Base-by-base conservation (phyloP, 1,139 yeast genomes). In the Spathaspora jeffriesii region DNA sequence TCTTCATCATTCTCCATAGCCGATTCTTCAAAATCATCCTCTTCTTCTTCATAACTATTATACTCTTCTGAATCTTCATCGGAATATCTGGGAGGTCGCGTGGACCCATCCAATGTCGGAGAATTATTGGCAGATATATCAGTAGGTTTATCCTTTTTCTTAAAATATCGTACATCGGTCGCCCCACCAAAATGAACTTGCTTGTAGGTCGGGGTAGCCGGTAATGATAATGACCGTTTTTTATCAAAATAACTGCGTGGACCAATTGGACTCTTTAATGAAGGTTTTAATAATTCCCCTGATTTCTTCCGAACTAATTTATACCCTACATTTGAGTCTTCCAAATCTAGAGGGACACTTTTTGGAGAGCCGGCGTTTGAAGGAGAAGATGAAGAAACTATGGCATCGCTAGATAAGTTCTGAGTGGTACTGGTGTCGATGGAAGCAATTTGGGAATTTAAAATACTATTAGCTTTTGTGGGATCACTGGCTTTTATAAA, bases 221-320 rank as follows among this genome's bases (percentile, higher is more conserved):
- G 96, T 70, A 88, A 76, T 11, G 91, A 84, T 54, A 76, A 75
- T 30, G 77, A 61, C 47, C 88, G 68, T 20, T 64, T 64, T 40
- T 68, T 67, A 40, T 81, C 66, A 40, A 57, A 58, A 68, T 67
- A 49, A 70, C 78, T 47, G 52, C 21, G 20, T 59, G 65, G 17
- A 30, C 57, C 45, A 20, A 37, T 14, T 11, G 50, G 48, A 43
- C 48, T 46, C 60, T 85, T 87, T 46, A 89, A 71, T 21, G 89
- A 84, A 4, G 92, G 81, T 60, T 88, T 87, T 43, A 89, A 87
- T 37, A 87, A 70, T 61, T 89, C 96, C 21, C 96, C 96, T 4
- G 89, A 81, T 65, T 89, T 89, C 61, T 85, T 87, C 21, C 90
- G 79, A 4, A 85, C 76, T 43, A 86, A 61, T 49, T 54, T 59